These are phyloP conservation scores for Trametes sp. DNA, from an alignment of 1,284 basidiomycete species.

Conservation along the genomic window DNA sequence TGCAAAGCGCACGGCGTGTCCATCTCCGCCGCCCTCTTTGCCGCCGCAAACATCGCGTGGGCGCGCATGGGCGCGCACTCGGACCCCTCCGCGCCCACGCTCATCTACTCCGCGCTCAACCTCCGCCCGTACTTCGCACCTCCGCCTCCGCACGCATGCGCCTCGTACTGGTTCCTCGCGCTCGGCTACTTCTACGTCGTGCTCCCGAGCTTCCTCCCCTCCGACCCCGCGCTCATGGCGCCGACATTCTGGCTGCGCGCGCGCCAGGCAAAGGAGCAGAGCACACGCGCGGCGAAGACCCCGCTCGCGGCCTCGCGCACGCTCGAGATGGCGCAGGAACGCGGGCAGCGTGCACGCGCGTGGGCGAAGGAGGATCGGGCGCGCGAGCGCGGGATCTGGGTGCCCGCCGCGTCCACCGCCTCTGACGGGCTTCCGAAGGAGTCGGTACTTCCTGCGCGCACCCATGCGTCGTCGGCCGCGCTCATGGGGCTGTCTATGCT, in stretches of 20 bases:
- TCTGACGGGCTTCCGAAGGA: conserved; percentile 31
- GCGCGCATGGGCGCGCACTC: conserved; percentile 53
- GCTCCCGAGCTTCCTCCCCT: conserved; percentile 71
- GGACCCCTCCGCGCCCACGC: conserved; percentile 62
- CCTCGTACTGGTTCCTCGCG: conserved; percentile 80
- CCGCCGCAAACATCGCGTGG: conserved; percentile 80
- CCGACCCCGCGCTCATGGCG: conserved; percentile 43
- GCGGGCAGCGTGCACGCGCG: conserved; percentile 61
- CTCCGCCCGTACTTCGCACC: conserved; percentile 64
- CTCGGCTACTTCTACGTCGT: conserved; percentile 84
- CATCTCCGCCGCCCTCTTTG: conserved; percentile 78
- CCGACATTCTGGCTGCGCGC: conserved; percentile 78
- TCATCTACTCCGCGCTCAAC: conserved; percentile 86
- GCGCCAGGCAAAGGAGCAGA: conserved; percentile 71
- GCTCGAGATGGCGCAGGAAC: conserved; percentile 67
- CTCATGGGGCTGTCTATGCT: conserved; percentile 80
- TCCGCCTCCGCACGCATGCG: conserved; percentile 49
- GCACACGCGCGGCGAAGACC: conserved; percentile 64
- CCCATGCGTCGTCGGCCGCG: conserved; percentile 57
- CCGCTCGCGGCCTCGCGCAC: conserved; percentile 66
- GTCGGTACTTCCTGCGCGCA: conserved; percentile 37
- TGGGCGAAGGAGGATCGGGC: conserved; percentile 81
- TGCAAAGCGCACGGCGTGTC: conserved; percentile 78
- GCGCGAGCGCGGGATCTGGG: conserved; percentile 54
- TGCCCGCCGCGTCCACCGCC: conserved; percentile 40